Percentiles rank a stretch among this genome's conserved stretches.
Conservation (phyloP, 257 asterid species). For the Solanum lignicaule region DNA sequence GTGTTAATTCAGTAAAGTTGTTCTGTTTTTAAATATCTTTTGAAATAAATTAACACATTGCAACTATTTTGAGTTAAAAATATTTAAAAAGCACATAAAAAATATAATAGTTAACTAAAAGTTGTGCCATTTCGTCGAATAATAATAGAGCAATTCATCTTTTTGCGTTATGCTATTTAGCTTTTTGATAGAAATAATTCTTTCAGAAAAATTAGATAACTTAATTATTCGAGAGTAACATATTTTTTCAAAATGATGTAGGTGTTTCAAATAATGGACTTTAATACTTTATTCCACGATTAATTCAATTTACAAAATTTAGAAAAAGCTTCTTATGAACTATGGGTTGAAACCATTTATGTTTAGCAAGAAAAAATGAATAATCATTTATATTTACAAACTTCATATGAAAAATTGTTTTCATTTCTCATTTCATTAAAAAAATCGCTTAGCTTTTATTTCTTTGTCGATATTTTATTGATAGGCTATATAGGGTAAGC, state of each 20-base stretch:
- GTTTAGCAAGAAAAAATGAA: not conserved
- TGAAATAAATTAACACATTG: not conserved
- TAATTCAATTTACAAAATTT: not conserved
- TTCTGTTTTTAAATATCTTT: no score
- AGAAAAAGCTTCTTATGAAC: not conserved
- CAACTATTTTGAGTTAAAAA: not conserved
- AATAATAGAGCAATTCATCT: not conserved
- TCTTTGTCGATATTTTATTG: no score
- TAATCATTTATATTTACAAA: not conserved
- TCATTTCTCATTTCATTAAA: not conserved
- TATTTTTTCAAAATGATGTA: not conserved
- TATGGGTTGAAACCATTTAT: not conserved
- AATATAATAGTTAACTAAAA: not conserved
- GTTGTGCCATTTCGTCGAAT: not conserved
- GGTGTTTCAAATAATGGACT: not conserved
- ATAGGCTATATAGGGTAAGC: not conserved
- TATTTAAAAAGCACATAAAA: not conserved
- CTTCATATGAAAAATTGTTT: no score
- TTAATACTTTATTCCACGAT: not conserved
- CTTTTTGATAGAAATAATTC: not conserved
- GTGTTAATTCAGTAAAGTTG: no score
- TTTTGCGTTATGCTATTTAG: not conserved
- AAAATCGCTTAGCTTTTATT: no score
- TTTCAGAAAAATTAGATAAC: not conserved
- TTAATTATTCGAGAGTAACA: not conserved